Evolutionary conservation across 78 protist species (phyloP).

Genomic region (Dictyostelium purpureum): DNA sequence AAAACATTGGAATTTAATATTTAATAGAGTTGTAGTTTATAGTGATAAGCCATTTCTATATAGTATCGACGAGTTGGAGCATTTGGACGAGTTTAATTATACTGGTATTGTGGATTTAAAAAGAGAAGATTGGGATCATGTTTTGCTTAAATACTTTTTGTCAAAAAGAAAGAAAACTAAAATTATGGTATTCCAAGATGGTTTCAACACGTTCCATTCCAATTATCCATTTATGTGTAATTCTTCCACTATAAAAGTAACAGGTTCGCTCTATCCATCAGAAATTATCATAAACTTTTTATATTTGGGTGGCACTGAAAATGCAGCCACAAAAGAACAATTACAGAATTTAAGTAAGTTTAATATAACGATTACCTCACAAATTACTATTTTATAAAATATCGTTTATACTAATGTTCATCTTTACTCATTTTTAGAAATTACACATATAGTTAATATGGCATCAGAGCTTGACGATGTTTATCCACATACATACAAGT

Average conservation of each 20-base stretch:
- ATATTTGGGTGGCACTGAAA: constrained; percentile 59
- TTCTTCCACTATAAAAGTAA: neutral
- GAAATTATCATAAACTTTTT: constrained; percentile 40
- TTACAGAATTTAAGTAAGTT: constrained; percentile 28
- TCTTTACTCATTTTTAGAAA: neutral
- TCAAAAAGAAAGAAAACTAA: neutral
- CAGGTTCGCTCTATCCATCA: constrained; percentile 19
- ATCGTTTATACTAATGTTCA: neutral
- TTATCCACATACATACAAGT: constrained; percentile 35
- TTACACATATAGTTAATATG: constrained; percentile 74
- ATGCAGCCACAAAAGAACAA: neutral
- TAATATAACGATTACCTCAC: neutral
- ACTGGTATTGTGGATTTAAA: neutral
- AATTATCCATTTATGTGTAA: constrained; percentile 45
- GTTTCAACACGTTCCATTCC: neutral
- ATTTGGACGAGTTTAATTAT: no score
- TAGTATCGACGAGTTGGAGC: neutral
- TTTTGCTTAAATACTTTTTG: neutral
- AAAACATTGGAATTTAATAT: constrained; percentile 39
- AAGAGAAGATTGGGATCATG: neutral
- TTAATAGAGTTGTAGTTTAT: neutral
- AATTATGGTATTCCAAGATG: neutral
- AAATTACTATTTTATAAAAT: no score
- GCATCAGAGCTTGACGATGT: constrained; percentile 39
- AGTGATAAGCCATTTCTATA: constrained; percentile 5